phyloP scores from a whole-genome alignment of 495 filamentous ascomycete species.

The Daldinia vernicosa region DNA sequence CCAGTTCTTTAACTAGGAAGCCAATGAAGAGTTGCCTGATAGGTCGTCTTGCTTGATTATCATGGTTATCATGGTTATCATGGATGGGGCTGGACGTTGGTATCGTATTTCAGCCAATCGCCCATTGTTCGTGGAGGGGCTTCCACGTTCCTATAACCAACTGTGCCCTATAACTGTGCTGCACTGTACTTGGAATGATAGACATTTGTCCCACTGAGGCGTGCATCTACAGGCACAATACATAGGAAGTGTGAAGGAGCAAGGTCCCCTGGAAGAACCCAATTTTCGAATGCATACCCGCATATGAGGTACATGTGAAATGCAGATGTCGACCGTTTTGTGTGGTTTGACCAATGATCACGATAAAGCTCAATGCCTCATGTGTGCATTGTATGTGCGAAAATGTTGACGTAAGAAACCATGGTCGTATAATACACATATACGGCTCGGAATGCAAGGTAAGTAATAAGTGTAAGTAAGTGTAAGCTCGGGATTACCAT shows the following conservation, averaged over 20 bases:
- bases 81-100: slow-evolving; percentile 35
- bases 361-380: background rate
- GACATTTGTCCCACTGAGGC: slow-evolving; percentile 31
- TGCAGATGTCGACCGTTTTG: background rate
- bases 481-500: background rate
- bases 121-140: slow-evolving; percentile 5
- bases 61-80: slow-evolving; percentile 39
- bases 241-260: slow-evolving; percentile 1
- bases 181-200: slow-evolving; percentile 31
- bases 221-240: too few species aligned
- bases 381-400: slow-evolving; percentile 12
- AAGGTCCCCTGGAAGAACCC: slow-evolving; percentile 1
- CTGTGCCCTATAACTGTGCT: slow-evolving; percentile 13
- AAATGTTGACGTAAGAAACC: background rate
- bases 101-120: slow-evolving; percentile 59
- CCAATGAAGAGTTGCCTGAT: slow-evolving; percentile 21
- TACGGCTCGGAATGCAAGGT: too few species aligned
- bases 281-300: background rate
- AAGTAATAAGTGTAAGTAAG: too few species aligned
- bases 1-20: slow-evolving; percentile 24
- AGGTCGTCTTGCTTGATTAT: slow-evolving; percentile 37
- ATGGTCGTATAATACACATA: background rate
- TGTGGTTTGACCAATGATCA: slow-evolving; percentile 19
- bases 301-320: background rate
- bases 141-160: background rate